phyloP scores from a whole-genome alignment of 2,329 filamentous ascomycete species.

The Rhinocladiella mackenziei region DNA sequence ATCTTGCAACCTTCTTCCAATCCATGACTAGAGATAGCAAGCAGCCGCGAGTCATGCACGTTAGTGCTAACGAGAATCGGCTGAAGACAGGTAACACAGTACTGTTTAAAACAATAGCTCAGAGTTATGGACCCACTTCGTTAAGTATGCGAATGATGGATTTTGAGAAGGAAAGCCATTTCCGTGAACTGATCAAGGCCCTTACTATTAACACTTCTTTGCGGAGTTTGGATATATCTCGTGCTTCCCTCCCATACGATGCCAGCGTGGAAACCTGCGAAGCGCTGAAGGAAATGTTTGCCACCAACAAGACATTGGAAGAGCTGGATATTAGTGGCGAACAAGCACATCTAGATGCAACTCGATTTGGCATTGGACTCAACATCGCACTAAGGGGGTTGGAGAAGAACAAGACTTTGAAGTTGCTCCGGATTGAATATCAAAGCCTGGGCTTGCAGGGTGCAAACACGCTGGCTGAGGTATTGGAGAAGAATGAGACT shows the following conservation, averaged over 20 bases:
- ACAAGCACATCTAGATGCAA: constrained; percentile 66
- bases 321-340: constrained; percentile 69
- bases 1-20: constrained; percentile 62
- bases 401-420: constrained; percentile 59
- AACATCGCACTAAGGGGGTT: constrained; percentile 63
- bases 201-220: constrained; percentile 61
- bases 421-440: constrained; percentile 61
- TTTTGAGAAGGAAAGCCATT: constrained; percentile 62
- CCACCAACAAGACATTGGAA: constrained; percentile 62
- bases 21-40: constrained; percentile 55
- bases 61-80: constrained; percentile 62
- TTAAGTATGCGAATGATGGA: constrained; percentile 66
- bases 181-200: constrained; percentile 60
- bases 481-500: constrained; percentile 60
- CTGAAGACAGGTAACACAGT: constrained; percentile 42
- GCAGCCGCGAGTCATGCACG: constrained; percentile 55
- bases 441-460: constrained; percentile 67
- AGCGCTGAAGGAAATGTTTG: constrained; percentile 60
- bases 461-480: constrained; percentile 64
- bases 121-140: constrained; percentile 57
- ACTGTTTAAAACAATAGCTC: constrained; percentile 43
- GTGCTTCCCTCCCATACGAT: constrained; percentile 65
- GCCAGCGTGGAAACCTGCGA: constrained; percentile 64
- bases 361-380: constrained; percentile 64
- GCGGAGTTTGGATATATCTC: constrained; percentile 63